A percentile compares a stretch with the other conserved stretches of the same genome.
These are phyloP conservation scores for Thelonectria discophora DNA, from an alignment of 2,329 filamentous ascomycete genomes.

Conservation along the genomic window DNA sequence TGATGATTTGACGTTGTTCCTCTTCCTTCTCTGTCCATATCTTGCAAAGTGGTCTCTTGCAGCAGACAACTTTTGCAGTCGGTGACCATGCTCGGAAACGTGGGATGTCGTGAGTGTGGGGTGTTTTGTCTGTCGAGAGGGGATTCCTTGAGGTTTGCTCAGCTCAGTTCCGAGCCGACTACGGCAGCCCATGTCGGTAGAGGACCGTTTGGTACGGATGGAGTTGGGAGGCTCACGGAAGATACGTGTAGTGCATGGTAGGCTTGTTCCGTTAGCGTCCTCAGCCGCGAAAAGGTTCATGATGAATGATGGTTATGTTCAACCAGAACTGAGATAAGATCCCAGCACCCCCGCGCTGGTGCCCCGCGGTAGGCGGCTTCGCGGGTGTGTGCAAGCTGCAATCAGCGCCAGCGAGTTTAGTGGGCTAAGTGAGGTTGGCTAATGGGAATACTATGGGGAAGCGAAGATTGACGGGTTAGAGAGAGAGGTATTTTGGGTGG, in stretches of 20 bases:
- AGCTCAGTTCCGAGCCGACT: slow-evolving; percentile 10
- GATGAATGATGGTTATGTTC: slow-evolving; percentile 28
- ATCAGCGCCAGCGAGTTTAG: slow-evolving; percentile 2
- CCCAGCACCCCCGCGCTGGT: slow-evolving; percentile 21
- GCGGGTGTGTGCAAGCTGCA: not conserved
- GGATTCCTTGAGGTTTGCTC: slow-evolving; percentile 2
- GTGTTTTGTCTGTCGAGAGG: slow-evolving; percentile 13
- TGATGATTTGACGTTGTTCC: slow-evolving; percentile 14
- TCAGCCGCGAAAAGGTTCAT: not conserved
- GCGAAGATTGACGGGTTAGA: slow-evolving; percentile 1
- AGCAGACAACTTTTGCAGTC: slow-evolving; percentile 5
- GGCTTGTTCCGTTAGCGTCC: not conserved
- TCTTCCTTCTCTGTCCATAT: not conserved
- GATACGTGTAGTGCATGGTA: slow-evolving; percentile 8
- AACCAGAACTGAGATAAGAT: slow-evolving; percentile 28
- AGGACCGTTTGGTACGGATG: not conserved
- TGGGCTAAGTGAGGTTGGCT: slow-evolving; percentile 11
- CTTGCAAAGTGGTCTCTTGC: slow-evolving; percentile 2
- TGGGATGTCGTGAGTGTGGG: slow-evolving; percentile 25
- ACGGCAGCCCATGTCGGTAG: slow-evolving; percentile 1
- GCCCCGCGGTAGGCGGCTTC: slow-evolving; percentile 23
- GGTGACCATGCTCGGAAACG: slow-evolving; percentile 7
- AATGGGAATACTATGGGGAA: slow-evolving; percentile 17
- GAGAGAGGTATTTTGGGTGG: slow-evolving; percentile 1
- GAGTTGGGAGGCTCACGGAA: slow-evolving; percentile 6